Evolutionary conservation across 2,329 filamentous ascomycete genomes (phyloP), one percentile per base, ranked within the genome.

Genomic region (Xylariaceae sp.): DNA sequence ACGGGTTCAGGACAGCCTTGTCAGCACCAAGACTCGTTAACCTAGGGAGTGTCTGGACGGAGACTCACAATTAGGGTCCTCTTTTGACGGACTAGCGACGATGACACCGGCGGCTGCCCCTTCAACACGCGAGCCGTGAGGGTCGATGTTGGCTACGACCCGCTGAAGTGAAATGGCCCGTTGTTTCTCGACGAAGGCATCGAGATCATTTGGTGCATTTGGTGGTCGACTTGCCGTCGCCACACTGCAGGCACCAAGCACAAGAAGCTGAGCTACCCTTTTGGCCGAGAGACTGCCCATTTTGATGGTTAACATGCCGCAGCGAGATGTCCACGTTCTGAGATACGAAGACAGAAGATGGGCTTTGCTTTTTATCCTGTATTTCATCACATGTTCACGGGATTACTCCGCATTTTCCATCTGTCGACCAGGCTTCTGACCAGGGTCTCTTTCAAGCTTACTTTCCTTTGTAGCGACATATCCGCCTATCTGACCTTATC

Each of bases 141-240:
- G 55, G 5, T 75, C 75, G 40, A 78, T 74, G 50, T 79, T 80
- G 51, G 70, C 66, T 29, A 78, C 55, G 11, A 72, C 63, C 17
- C 71, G 69, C 47, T 74, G 63, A 16, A 74, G 60, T 6, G 75
- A 68, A 42, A 74, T 59, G 0, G 59, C 50, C 14, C 63, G 66
- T 49, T 78, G 68, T 2, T 57, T 53, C 6, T 63, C 50, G 36
- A 78, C 59, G 47, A 65, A 72, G 31, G 32, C 28, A 21, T 52
- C 46, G 9, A 50, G 37, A 15, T 5, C 14, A 31, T 34, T 26
- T 21, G n/a, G n/a, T n/a, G 12, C 21, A 13, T 13, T 35, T 34
- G 40, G 28, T 17, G 34, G 6, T 6, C 11, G 28, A 31, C 38
- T 34, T 13, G 41, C 43, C 29, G 37, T 40, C 26, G 44, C 35